Evolutionary conservation across 2,329 filamentous ascomycete species (phyloP).

Genomic region (Colletotrichum liaoningense): DNA sequence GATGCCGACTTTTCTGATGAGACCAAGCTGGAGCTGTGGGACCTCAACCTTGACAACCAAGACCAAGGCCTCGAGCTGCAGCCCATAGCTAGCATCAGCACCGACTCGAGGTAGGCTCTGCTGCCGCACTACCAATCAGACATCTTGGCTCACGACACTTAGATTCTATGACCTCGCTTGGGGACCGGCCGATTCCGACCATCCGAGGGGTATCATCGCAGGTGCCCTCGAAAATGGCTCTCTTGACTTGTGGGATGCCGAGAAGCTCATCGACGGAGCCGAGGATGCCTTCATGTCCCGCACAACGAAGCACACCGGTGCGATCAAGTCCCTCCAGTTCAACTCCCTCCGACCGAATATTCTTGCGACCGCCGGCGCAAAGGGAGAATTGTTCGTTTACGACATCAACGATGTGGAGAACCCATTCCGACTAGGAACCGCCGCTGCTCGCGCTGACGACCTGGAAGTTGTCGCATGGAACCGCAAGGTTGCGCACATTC

Average conservation of each 20-base stretch:
- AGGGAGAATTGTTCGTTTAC: conserved; percentile 96
- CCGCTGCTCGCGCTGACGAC: conserved; percentile 90
- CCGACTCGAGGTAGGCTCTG: conserved; percentile 82
- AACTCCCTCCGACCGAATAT: conserved; percentile 93
- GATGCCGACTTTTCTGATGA: conserved; percentile 98
- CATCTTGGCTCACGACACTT: conserved; percentile 29
- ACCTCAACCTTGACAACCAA: conserved; percentile 83
- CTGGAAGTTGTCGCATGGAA: conserved; percentile 99
- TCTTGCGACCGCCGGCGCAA: conserved; percentile 90
- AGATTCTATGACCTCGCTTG: conserved; percentile 99
- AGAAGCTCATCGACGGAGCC: conserved; percentile 68
- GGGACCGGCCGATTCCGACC: conserved; percentile 83
- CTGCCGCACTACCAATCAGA: conserved; percentile 3
- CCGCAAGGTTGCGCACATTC: conserved; percentile 94
- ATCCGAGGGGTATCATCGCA: conserved; percentile 89
- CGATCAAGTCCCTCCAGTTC: conserved; percentile 96
- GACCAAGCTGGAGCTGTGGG: conserved; percentile 96
- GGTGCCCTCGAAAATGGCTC: conserved; percentile 95
- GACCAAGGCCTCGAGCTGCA: conserved; percentile 85
- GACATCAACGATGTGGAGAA: conserved; percentile 91
- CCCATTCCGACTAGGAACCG: conserved; percentile 88
- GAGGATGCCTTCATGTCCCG: conserved; percentile 85
- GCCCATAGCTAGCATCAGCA: conserved; percentile 84
- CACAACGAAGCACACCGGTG: conserved; percentile 89
- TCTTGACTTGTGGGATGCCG: conserved; percentile 93